phyloP scores from a whole-genome alignment of 1,284 basidiomycete species.

The Anthracocystis setariae region DNA sequence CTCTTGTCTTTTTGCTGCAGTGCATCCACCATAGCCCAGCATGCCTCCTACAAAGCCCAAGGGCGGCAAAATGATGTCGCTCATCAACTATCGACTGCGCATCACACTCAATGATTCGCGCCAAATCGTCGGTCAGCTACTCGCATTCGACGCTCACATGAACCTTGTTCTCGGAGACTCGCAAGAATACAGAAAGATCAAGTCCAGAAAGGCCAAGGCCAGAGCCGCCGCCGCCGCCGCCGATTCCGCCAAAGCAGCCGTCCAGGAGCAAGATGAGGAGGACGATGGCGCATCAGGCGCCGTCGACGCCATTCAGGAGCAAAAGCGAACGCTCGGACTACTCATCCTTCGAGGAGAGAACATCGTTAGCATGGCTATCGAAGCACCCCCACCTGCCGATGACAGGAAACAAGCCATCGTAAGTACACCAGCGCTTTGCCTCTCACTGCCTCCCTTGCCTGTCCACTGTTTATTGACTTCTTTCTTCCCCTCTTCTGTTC shows the following conservation, averaged over 20 bases:
- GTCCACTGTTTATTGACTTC: neutral
- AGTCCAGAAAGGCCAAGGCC: constrained; percentile 57
- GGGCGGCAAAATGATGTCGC: constrained; percentile 85
- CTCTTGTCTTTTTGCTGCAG: too few species aligned
- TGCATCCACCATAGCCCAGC: too few species aligned
- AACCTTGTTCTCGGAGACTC: constrained; percentile 93
- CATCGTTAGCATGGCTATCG: constrained; percentile 92
- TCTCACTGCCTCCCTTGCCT: neutral
- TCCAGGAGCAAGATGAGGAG: constrained; percentile 55
- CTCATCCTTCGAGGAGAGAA: constrained; percentile 96
- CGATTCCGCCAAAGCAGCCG: constrained; percentile 44
- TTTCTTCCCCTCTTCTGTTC: neutral
- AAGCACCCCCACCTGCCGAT: constrained; percentile 92
- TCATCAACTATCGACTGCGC: constrained; percentile 97
- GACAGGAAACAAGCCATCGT: constrained; percentile 86
- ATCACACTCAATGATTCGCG: constrained; percentile 98
- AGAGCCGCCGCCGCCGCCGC: constrained; percentile 27
- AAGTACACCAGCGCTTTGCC: constrained; percentile 29
- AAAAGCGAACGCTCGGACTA: constrained; percentile 93
- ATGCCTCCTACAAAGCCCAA: constrained; percentile 63
- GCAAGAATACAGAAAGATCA: constrained; percentile 65
- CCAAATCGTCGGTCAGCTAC: constrained; percentile 94
- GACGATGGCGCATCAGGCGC: constrained; percentile 31
- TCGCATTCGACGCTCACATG: constrained; percentile 99
- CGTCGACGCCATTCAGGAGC: constrained; percentile 77